Conservation (phyloP, 768 basidiomycete species). For the Suillus clintonianus region DNA sequence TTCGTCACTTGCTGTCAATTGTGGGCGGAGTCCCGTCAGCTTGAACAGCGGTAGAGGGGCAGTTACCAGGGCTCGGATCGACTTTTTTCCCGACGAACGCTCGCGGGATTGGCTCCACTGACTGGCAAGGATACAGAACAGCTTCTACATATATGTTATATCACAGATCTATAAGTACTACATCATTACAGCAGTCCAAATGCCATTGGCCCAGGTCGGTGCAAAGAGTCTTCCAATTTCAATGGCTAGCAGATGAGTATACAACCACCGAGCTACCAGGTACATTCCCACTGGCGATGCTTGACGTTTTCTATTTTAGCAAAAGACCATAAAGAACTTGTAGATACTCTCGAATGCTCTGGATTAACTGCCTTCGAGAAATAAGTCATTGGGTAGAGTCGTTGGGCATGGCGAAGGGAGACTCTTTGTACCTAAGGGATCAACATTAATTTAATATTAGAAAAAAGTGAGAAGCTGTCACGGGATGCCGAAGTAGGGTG, state of each 20-base stretch:
- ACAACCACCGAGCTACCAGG: neutral
- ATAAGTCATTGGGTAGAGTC: no score
- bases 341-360: neutral
- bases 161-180: neutral
- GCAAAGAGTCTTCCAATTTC: neutral
- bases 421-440: neutral
- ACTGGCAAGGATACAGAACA: neutral
- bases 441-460: neutral
- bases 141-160: neutral
- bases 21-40: neutral
- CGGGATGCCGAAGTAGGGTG: slow-evolving; percentile 9
- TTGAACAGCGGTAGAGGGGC: neutral
- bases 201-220: neutral
- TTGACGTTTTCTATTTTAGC: neutral
- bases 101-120: neutral
- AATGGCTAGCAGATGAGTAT: no score
- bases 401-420: no score
- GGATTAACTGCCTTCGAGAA: neutral
- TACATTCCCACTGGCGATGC: neutral
- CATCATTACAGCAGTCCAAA: neutral
- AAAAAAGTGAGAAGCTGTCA: neutral
- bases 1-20: neutral
- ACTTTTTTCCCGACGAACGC: neutral
- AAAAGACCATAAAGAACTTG: neutral
- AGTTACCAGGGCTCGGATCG: neutral